Percentiles rank a stretch among this genome's conserved stretches.
phyloP scores from a whole-genome alignment of 345 rosid species.

The Schrenkiella parvula region DNA sequence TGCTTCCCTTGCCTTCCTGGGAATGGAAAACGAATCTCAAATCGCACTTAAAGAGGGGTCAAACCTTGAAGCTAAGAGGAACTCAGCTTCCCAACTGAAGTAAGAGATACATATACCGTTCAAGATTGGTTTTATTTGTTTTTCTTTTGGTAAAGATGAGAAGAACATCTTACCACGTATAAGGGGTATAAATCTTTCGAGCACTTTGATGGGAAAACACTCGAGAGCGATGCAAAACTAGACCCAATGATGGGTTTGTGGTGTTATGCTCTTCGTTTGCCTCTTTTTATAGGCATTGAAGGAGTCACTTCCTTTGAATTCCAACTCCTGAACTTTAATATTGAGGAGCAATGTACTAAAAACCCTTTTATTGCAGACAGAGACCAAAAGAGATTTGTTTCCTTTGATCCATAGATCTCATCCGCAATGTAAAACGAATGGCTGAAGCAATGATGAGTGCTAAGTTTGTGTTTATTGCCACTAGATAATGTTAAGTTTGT shows the following conservation, averaged over 20 bases:
- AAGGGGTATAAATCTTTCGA: conserved; percentile 13
- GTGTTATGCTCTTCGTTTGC: conserved; percentile 25
- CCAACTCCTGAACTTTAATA: conserved; percentile 7
- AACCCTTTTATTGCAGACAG: conserved; percentile 8
- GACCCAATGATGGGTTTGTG: background rate
- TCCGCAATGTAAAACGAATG: background rate
- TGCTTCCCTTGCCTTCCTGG: conserved; percentile 55
- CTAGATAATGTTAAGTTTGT: background rate
- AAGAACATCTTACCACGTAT: conserved; percentile 29
- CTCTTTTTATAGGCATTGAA: conserved; percentile 31
- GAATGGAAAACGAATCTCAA: conserved; percentile 80
- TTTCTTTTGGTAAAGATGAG: conserved; percentile 22
- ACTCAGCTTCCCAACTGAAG: conserved; percentile 14
- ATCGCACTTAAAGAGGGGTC: conserved; percentile 76
- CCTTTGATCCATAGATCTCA: background rate
- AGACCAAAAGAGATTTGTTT: background rate
- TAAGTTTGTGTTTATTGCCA: background rate
- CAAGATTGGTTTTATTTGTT: background rate
- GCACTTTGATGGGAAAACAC: conserved; percentile 15
- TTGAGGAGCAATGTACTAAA: conserved; percentile 8
- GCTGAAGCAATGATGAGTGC: background rate
- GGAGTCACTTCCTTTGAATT: conserved; percentile 9
- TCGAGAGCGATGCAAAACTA: conserved; percentile 5
- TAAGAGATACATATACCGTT: conserved; percentile 8
- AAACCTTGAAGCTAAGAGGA: conserved; percentile 55